A percentile compares a stretch with the other conserved stretches of the same genome.
Evolutionary conservation across 768 basidiomycete genomes (phyloP).

Genomic region (Imleria badia): DNA sequence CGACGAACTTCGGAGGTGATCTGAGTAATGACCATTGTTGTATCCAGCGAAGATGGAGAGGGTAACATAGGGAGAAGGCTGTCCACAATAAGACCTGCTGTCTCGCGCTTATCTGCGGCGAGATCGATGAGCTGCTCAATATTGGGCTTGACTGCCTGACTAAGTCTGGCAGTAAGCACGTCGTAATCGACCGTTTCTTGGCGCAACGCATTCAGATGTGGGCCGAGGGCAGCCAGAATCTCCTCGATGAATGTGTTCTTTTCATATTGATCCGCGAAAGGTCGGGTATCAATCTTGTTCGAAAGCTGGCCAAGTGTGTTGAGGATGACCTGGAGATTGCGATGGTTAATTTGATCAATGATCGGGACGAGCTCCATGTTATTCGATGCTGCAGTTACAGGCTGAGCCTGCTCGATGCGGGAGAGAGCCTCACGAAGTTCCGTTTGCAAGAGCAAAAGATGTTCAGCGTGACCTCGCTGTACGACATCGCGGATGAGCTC

Average conservation of each 20-base stretch:
- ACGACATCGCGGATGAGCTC: conserved; percentile 70
- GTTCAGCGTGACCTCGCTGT: conserved; percentile 63
- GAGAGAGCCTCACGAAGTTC: conserved; percentile 56
- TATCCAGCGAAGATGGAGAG: conserved; percentile 44
- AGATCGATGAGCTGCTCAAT: conserved; percentile 88
- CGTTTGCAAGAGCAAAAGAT: conserved; percentile 53
- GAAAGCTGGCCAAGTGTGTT: conserved; percentile 54
- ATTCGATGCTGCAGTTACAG: conserved; percentile 10
- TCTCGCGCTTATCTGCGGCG: conserved; percentile 86
- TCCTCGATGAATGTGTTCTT: conserved; percentile 63
- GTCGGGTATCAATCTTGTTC: conserved; percentile 34
- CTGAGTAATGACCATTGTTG: conserved; percentile 54
- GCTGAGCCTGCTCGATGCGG: conserved; percentile 36
- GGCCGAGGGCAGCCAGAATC: conserved; percentile 54
- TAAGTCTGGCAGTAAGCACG: conserved; percentile 66
- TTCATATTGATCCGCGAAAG: conserved; percentile 42
- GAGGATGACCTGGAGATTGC: conserved; percentile 59
- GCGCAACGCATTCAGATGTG: conserved; percentile 59
- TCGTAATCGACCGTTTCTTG: conserved; percentile 78
- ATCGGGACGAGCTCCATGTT: conserved; percentile 39
- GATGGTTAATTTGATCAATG: conserved; percentile 58
- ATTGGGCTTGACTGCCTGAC: conserved; percentile 86
- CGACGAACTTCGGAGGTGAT: conserved; percentile 69
- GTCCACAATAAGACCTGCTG: conserved; percentile 77
- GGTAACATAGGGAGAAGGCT: conserved; percentile 67